Evolutionary conservation across 2,329 filamentous ascomycete genomes (phyloP).

Genomic region (Aspergillus candidus): DNA sequence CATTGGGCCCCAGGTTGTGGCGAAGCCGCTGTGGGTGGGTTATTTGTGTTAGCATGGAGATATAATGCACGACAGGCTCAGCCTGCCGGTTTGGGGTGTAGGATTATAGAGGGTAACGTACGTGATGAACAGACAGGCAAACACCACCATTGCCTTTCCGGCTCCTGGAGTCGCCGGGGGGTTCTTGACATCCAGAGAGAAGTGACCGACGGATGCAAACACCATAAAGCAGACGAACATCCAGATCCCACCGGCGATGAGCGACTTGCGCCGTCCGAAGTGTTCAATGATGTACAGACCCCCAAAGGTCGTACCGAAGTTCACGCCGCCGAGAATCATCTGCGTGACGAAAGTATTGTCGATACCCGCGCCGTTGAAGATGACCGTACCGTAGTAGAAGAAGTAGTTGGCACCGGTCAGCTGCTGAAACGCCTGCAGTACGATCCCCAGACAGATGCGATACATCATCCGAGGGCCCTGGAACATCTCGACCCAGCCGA

Average conservation of each 20-base stretch:
- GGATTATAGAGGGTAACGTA: neutral
- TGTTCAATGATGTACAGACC: slow-evolving; percentile 63
- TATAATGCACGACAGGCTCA: too few species aligned
- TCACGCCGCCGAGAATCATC: slow-evolving; percentile 59
- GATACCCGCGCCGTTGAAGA: slow-evolving; percentile 51
- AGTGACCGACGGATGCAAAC: slow-evolving; percentile 53
- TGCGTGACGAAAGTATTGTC: slow-evolving; percentile 57
- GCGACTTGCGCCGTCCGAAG: slow-evolving; percentile 60
- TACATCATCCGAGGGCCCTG: slow-evolving; percentile 40
- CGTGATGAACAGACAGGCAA: slow-evolving; percentile 63
- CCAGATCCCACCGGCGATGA: slow-evolving; percentile 62
- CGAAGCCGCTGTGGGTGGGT: slow-evolving; percentile 51
- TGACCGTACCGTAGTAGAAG: slow-evolving; percentile 46
- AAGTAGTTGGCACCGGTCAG: slow-evolving; percentile 44
- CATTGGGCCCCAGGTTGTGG: slow-evolving; percentile 62
- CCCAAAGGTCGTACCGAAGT: slow-evolving; percentile 59
- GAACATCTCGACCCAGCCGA: slow-evolving; percentile 30
- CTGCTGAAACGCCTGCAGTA: slow-evolving; percentile 40
- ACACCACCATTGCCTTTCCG: slow-evolving; percentile 62
- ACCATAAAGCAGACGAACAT: slow-evolving; percentile 60
- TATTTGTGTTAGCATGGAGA: neutral
- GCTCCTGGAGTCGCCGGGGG: slow-evolving; percentile 41
- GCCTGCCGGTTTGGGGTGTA: too few species aligned
- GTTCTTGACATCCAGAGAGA: slow-evolving; percentile 27
- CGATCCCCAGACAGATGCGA: slow-evolving; percentile 38